phyloP scores from a whole-genome alignment of 768 basidiomycete species.

The Mycena chlorophos region DNA sequence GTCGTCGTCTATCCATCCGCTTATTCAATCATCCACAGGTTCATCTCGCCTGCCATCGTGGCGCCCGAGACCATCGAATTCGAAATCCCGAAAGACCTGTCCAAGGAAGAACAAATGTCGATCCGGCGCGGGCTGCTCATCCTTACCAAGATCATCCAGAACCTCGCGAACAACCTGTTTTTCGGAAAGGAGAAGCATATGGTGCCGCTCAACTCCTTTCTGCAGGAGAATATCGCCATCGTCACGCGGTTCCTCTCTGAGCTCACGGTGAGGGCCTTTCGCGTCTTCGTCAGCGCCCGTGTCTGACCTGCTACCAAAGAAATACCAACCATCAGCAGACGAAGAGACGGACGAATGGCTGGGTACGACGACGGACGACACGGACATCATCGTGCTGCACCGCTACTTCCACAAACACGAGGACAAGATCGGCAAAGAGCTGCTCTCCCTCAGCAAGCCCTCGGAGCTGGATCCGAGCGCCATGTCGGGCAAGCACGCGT shows the following conservation, averaged over 20 bases:
- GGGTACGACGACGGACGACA: slow-evolving; percentile 77
- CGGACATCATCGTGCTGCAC: slow-evolving; percentile 79
- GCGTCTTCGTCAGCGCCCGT: not conserved
- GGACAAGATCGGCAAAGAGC: slow-evolving; percentile 85
- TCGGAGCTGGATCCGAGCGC: slow-evolving; percentile 59
- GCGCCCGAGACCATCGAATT: slow-evolving; percentile 84
- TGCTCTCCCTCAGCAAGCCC: slow-evolving; percentile 69
- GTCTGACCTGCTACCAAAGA: slow-evolving; percentile 28
- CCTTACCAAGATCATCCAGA: slow-evolving; percentile 91
- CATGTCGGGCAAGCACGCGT: slow-evolving; percentile 72
- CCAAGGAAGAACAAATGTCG: slow-evolving; percentile 37
- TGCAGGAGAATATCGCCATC: slow-evolving; percentile 65
- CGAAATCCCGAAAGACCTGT: slow-evolving; percentile 65
- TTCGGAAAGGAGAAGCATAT: slow-evolving; percentile 91
- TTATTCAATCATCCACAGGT: slow-evolving; percentile 50
- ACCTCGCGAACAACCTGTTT: slow-evolving; percentile 90
- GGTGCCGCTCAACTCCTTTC: slow-evolving; percentile 75
- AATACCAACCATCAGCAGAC: slow-evolving; percentile 35
- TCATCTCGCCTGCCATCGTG: slow-evolving; percentile 90
- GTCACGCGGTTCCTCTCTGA: slow-evolving; percentile 79
- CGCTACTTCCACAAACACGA: slow-evolving; percentile 83
- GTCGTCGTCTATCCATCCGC: not conserved
- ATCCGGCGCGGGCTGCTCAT: slow-evolving; percentile 80
- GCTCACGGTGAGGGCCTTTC: slow-evolving; percentile 57
- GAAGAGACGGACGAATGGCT: slow-evolving; percentile 74